These are phyloP conservation scores for Flammula alnicola DNA, from an alignment of 1,284 basidiomycete genomes.

Conservation along the genomic window DNA sequence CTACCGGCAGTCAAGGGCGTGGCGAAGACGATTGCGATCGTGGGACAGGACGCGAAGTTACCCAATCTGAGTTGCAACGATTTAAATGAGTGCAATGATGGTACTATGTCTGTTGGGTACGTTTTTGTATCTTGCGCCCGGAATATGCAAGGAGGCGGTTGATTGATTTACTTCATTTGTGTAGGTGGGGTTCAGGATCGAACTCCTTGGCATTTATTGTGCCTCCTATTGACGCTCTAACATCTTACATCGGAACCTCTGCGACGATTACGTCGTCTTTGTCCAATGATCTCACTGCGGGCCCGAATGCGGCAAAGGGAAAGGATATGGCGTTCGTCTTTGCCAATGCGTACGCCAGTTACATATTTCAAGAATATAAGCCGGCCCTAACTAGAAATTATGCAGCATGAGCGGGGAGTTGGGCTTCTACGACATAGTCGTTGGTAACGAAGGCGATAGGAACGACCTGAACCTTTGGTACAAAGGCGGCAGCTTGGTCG, in stretches of 20 bases:
- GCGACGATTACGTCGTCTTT: conserved; percentile 54
- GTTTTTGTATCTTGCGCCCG: conserved; percentile 10
- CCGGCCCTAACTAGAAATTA: neutral
- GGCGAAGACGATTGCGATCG: conserved; percentile 48
- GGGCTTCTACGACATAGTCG: conserved; percentile 59
- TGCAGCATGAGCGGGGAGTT: conserved; percentile 55
- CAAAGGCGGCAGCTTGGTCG: conserved; percentile 45
- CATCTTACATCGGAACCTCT: conserved; percentile 45
- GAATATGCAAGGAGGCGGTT: no score
- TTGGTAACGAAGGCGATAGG: conserved; percentile 70
- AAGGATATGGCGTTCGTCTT: conserved; percentile 69
- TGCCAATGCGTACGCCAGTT: conserved; percentile 54
- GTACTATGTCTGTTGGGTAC: conserved; percentile 51
- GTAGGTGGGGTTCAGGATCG: conserved; percentile 54
- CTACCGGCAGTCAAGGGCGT: conserved; percentile 52
- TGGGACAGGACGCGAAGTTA: conserved; percentile 50
- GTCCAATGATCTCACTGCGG: conserved; percentile 56
- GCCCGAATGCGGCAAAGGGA: conserved; percentile 49
- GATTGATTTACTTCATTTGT: conserved; percentile 4
- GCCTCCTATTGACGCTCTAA: conserved; percentile 56
- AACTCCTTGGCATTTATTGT: conserved; percentile 48
- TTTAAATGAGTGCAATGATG: conserved; percentile 50
- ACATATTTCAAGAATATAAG: neutral
- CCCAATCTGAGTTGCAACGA: conserved; percentile 46
- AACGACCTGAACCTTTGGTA: conserved; percentile 79